A percentile compares a stretch with the other conserved stretches of the same genome.
phyloP scores from a whole-genome alignment of 768 basidiomycete genomes.

The Coprinopsis cinerea region DNA sequence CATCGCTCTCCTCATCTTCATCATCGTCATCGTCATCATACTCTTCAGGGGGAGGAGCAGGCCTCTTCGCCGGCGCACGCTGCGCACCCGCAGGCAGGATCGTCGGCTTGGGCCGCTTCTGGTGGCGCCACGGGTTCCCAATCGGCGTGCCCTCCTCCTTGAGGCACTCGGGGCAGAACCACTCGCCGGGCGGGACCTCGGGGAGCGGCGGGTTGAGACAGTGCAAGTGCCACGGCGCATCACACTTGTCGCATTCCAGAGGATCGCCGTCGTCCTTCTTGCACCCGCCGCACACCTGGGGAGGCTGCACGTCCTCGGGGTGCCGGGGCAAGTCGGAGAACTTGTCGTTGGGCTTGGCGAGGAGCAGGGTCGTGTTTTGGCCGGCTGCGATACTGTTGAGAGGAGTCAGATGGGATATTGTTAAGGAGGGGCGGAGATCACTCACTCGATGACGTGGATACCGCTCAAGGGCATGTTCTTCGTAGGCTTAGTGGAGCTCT shows the following conservation, averaged over 20 bases:
- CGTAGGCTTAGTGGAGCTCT: slow-evolving; percentile 82
- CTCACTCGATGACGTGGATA: slow-evolving; percentile 74
- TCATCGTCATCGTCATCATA: slow-evolving; percentile 6
- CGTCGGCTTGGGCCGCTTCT: slow-evolving; percentile 22
- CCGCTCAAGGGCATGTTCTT: slow-evolving; percentile 65
- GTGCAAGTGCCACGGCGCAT: slow-evolving; percentile 77
- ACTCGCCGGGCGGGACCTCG: slow-evolving; percentile 81
- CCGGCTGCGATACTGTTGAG: slow-evolving; percentile 67
- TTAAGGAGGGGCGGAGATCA: slow-evolving; percentile 1
- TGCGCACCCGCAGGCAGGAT: slow-evolving; percentile 12
- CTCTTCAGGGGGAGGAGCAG: no score
- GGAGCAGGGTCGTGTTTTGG: slow-evolving; percentile 80
- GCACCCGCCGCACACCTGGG: slow-evolving; percentile 69
- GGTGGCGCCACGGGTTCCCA: slow-evolving; percentile 29
- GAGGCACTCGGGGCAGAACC: slow-evolving; percentile 80
- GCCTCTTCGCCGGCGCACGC: slow-evolving; percentile 13
- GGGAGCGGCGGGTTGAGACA: slow-evolving; percentile 77
- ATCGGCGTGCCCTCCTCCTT: slow-evolving; percentile 48
- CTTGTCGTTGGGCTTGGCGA: slow-evolving; percentile 70
- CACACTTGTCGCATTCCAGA: slow-evolving; percentile 95
- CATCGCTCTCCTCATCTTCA: background rate
- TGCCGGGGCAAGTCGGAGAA: slow-evolving; percentile 76
- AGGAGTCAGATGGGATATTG: background rate
- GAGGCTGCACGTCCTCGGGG: slow-evolving; percentile 65
- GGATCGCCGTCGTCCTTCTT: slow-evolving; percentile 64